Percentiles rank a stretch among this genome's conserved stretches.
Conservation (phyloP, 176 grass and related monocot species). For the Metroxylon sagu region DNA sequence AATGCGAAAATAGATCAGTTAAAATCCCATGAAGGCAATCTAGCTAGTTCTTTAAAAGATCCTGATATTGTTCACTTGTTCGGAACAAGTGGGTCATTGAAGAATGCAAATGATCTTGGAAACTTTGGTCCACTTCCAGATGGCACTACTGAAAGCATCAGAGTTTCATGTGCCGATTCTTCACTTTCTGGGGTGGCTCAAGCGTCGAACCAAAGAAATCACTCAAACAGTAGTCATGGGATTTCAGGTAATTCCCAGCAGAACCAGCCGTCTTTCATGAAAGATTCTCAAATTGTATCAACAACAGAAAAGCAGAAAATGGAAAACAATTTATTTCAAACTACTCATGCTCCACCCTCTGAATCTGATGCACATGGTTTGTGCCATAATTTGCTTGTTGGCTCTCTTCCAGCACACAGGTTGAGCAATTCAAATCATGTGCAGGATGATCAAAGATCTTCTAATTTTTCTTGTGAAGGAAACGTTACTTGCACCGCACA, state of each 20-base stretch:
- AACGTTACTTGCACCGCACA: slow-evolving; percentile 27
- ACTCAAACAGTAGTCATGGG: neutral
- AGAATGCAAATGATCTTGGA: slow-evolving; percentile 6
- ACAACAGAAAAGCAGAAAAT: slow-evolving; percentile 18
- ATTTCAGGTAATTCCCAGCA: slow-evolving; percentile 28
- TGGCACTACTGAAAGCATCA: slow-evolving; percentile 12
- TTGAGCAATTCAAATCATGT: slow-evolving; percentile 24
- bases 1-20: slow-evolving; percentile 18
- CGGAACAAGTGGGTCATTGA: slow-evolving; percentile 23
- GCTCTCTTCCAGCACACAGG: slow-evolving; percentile 25
- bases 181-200: slow-evolving; percentile 20
- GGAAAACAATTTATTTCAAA: slow-evolving; percentile 27
- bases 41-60: slow-evolving; percentile 25
- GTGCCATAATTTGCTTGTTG: slow-evolving; percentile 20
- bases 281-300: slow-evolving; percentile 31
- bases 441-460: slow-evolving; percentile 10
- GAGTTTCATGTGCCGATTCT: slow-evolving; percentile 19
- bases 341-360: slow-evolving; percentile 18
- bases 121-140: slow-evolving; percentile 29
- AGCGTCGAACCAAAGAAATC: slow-evolving; percentile 25
- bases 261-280: slow-evolving; percentile 18
- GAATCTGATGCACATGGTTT: slow-evolving; percentile 27
- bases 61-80: slow-evolving; percentile 10
- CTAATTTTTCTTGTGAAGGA: slow-evolving; percentile 8
- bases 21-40: slow-evolving; percentile 20